These are phyloP conservation scores for Lachnellula willkommii DNA, from an alignment of 2,329 filamentous ascomycete genomes.

Conservation along the genomic window DNA sequence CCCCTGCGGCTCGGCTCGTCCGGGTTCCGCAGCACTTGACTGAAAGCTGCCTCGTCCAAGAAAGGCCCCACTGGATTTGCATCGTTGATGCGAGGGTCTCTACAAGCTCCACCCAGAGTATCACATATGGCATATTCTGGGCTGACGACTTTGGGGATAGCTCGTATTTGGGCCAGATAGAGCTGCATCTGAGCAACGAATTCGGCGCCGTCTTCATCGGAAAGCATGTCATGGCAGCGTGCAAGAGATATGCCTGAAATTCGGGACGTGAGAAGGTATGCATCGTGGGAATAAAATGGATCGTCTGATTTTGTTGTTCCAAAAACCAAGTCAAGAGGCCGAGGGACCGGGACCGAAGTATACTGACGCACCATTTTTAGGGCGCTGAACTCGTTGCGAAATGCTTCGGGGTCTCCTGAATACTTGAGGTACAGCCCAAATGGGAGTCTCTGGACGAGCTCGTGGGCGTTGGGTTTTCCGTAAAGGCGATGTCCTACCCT, in stretches of 20 bases:
- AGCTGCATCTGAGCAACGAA: background rate
- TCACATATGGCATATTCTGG: slow-evolving; percentile 2
- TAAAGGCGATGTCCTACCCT: background rate
- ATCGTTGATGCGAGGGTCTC: background rate
- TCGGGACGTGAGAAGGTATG: slow-evolving; percentile 1
- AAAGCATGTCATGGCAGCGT: background rate
- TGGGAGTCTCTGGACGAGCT: background rate
- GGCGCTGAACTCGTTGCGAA: slow-evolving; percentile 1
- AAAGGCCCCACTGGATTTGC: slow-evolving; percentile 1
- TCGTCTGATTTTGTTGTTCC: background rate
- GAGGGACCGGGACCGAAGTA: background rate
- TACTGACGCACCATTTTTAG: background rate
- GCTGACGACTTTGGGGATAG: background rate
- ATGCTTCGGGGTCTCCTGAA: background rate
- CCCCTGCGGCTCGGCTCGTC: slow-evolving; percentile 3
- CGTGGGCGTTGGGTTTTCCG: background rate
- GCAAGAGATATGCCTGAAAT: background rate
- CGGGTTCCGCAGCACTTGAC: background rate
- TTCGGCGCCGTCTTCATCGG: background rate
- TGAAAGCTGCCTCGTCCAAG: slow-evolving; percentile 1
- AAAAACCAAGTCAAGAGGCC: background rate
- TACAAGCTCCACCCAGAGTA: background rate
- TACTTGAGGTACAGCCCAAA: slow-evolving; percentile 1
- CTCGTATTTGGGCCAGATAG: slow-evolving; percentile 1
- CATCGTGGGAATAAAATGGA: background rate